Evolutionary conservation across 495 filamentous ascomycete species (phyloP).

Genomic region (Xylaria castorea): DNA sequence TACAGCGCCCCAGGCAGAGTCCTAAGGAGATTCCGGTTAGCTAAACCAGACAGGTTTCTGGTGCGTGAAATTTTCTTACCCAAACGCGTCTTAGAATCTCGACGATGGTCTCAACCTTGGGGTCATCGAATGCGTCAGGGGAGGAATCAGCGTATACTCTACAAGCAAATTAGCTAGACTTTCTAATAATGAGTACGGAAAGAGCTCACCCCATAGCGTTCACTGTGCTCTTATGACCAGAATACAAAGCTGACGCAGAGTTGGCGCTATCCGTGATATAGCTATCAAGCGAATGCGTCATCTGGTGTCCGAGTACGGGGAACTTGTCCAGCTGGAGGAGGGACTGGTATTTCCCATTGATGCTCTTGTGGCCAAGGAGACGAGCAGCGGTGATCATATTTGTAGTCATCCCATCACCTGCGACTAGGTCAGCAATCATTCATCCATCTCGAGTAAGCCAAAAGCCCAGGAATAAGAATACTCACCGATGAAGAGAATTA

Average conservation of each 20-base stretch:
- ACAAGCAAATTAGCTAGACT: conserved; percentile 7
- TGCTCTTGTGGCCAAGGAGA: conserved; percentile 72
- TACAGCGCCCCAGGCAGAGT: conserved; percentile 60
- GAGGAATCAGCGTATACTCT: conserved; percentile 74
- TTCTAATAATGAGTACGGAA: not conserved
- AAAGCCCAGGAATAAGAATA: not conserved
- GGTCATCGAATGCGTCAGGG: conserved; percentile 70
- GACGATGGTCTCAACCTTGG: conserved; percentile 78
- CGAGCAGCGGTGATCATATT: conserved; percentile 79
- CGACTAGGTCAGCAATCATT: not conserved
- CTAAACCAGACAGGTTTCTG: not conserved
- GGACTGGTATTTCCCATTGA: conserved; percentile 77
- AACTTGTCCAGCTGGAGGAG: conserved; percentile 73
- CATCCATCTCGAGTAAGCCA: not conserved
- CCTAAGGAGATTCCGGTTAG: conserved; percentile 32
- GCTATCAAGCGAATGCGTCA: conserved; percentile 75
- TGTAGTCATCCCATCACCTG: conserved; percentile 76
- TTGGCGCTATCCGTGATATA: conserved; percentile 83
- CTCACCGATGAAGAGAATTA: conserved; percentile 74
- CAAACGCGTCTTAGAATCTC: conserved; percentile 71
- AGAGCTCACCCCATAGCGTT: conserved; percentile 67
- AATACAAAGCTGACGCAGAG: conserved; percentile 74
- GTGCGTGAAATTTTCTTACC: conserved; percentile 36
- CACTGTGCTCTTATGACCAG: conserved; percentile 75
- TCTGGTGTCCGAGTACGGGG: conserved; percentile 73